These are phyloP conservation scores for Sugiyamaella marilandica DNA, from an alignment of 805 yeast species.

Conservation along the genomic window DNA sequence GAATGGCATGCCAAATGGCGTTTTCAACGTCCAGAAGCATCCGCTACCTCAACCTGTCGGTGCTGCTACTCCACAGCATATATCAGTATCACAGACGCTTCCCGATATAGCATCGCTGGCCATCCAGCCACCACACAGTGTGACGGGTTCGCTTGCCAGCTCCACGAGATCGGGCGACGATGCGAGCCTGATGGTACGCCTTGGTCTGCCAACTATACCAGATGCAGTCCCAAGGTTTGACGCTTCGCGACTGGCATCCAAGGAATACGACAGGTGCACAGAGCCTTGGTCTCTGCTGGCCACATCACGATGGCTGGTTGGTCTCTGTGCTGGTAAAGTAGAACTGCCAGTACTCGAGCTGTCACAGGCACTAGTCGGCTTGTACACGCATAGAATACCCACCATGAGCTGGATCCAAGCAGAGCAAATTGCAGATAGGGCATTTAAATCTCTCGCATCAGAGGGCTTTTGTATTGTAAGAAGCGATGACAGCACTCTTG, in stretches of 20 bases:
- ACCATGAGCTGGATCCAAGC: slow-evolving; percentile 30
- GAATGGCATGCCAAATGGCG: background rate
- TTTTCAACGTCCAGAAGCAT: background rate
- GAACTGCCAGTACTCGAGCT: slow-evolving; percentile 19
- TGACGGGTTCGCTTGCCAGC: slow-evolving; percentile 14
- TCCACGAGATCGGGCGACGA: slow-evolving; percentile 17
- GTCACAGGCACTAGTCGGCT: slow-evolving; percentile 18
- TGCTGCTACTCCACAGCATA: background rate
- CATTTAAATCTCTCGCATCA: slow-evolving; percentile 22
- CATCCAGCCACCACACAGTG: background rate
- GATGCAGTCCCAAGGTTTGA: slow-evolving; percentile 16
- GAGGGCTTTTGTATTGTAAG: slow-evolving; percentile 23
- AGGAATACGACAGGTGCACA: slow-evolving; percentile 19
- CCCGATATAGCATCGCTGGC: background rate
- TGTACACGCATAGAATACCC: slow-evolving; percentile 26
- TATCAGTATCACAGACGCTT: background rate
- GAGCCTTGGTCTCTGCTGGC: slow-evolving; percentile 20
- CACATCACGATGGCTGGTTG: slow-evolving; percentile 18
- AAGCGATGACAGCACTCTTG: slow-evolving; percentile 13
- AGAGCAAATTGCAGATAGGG: slow-evolving; percentile 28
- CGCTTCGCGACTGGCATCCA: slow-evolving; percentile 18
- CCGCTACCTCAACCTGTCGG: background rate
- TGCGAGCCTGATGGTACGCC: slow-evolving; percentile 16
- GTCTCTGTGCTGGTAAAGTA: slow-evolving; percentile 1
- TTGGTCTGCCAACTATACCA: slow-evolving; percentile 24